These are phyloP conservation scores for Cladosporium oxysporum DNA, from an alignment of 2,329 filamentous ascomycete genomes.

Conservation along the genomic window DNA sequence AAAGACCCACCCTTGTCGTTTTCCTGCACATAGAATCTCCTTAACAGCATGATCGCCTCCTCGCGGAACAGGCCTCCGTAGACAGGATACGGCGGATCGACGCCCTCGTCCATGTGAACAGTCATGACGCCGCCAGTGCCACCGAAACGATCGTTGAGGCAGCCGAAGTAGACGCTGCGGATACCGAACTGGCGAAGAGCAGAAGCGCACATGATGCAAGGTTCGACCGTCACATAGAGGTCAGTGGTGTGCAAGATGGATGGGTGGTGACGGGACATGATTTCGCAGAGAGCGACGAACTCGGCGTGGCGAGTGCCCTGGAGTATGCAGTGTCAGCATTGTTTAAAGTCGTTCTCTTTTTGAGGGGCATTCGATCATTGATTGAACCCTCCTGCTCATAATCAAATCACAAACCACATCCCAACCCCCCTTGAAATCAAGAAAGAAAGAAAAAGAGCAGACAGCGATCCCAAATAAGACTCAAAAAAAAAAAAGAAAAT, in stretches of 20 bases:
- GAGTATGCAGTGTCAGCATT: not conserved
- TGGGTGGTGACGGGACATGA: conserved; percentile 65
- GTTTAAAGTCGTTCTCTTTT: not conserved
- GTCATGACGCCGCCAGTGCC: conserved; percentile 92
- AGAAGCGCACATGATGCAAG: conserved; percentile 98
- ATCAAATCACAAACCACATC: not conserved
- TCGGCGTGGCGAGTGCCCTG: conserved; percentile 93
- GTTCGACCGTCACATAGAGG: conserved; percentile 96
- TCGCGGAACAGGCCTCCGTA: conserved; percentile 86
- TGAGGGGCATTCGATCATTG: not conserved
- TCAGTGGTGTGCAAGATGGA: conserved; percentile 71
- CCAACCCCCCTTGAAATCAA: no score
- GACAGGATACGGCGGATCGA: conserved; percentile 78
- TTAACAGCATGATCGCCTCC: conserved; percentile 87
- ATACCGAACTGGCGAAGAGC: conserved; percentile 86
- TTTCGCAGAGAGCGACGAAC: conserved; percentile 77
- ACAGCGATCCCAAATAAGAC: not conserved
- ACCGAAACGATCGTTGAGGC: conserved; percentile 94
- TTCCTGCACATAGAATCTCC: conserved; percentile 96
- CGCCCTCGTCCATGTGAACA: conserved; percentile 72
- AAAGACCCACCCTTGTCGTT: conserved; percentile 75
- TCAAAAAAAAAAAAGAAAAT: not conserved
- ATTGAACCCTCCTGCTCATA: conserved; percentile 24
- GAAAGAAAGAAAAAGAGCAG: not conserved
- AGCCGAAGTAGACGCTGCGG: conserved; percentile 89